Base-by-base conservation (phyloP, 2,329 filamentous ascomycete species). In the Ceratocystis lukuohia region DNA sequence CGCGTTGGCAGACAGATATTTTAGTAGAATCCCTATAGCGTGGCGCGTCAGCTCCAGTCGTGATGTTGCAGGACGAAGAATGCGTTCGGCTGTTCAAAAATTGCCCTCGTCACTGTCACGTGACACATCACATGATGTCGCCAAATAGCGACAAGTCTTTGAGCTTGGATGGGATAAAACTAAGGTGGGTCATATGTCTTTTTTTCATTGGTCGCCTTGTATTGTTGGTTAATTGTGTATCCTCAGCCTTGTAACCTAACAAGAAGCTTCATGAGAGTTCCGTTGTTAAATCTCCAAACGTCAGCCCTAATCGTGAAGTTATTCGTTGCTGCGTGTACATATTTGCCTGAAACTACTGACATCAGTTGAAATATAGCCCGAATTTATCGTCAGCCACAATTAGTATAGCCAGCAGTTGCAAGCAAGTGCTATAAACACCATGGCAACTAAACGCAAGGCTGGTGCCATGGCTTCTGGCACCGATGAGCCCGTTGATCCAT, bases 401-500 rank as follows among this genome's bases (percentile, higher is more conserved):
- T 10, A 33, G 56, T 20, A 7, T 20, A 30, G 20, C 28, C 4
- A 25, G 8, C 28, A 46, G 2, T 69, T 33, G 6, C 37, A 46
- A 50, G 41, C 61, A 48, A 63, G 41, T 63, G 41, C 41, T 41
- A 28, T 28, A 28, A 28, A 41, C 30, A 78, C 61, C 68, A 97
- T 97, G 93, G 88, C 93, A n/a, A 86, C 91, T 65, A 97, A 97
- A 78, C 86, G 93, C 72, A 96, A 96, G 76, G 88, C 88, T 12
- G 69, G 66, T 22, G 69, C 68, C 57, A 69, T 70, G 68, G 61
- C 62, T 44, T 57, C 67, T 17, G 75, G 80, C 4, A 78, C 76
- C 15, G 91, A 96, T 67, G 91, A 96, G 72, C 90, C 91, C 0
- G 88, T 96, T 67, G 93, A 97, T 72, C 91, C 94, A 3, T 85